phyloP scores from a whole-genome alignment of 1,284 basidiomycete species.

The Puccinia horiana region DNA sequence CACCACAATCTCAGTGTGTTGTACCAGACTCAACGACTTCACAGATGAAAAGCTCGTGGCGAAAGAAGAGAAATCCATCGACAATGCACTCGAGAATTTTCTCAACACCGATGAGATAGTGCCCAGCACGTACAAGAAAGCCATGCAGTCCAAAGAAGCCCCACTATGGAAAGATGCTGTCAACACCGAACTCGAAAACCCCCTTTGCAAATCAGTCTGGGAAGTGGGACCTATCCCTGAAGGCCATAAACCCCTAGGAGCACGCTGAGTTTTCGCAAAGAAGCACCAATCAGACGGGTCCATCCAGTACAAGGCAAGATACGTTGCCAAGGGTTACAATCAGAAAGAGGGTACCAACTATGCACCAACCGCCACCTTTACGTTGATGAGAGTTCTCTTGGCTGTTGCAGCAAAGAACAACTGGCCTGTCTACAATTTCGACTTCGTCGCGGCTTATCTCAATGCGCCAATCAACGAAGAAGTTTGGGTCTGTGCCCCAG shows the following conservation, averaged over 20 bases:
- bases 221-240: neutral
- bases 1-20: neutral
- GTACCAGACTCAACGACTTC: neutral
- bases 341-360: neutral
- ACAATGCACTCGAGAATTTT: neutral
- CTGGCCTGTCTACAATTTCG: too few species aligned
- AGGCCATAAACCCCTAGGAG: neutral
- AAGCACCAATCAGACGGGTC: neutral
- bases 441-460: neutral
- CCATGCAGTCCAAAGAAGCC: neutral
- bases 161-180: neutral
- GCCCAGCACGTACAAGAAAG: neutral
- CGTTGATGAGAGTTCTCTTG: neutral
- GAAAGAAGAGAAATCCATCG: neutral
- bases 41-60: neutral
- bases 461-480: conserved; percentile 5
- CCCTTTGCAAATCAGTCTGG: neutral
- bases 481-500: neutral
- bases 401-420: neutral
- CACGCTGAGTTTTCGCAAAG: neutral
- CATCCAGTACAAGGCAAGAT: neutral
- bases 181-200: neutral
- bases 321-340: neutral
- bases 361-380: neutral
- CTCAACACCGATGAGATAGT: too few species aligned